Conservation (phyloP, 1,284 basidiomycete species). For the Malassezia pachydermatis region DNA sequence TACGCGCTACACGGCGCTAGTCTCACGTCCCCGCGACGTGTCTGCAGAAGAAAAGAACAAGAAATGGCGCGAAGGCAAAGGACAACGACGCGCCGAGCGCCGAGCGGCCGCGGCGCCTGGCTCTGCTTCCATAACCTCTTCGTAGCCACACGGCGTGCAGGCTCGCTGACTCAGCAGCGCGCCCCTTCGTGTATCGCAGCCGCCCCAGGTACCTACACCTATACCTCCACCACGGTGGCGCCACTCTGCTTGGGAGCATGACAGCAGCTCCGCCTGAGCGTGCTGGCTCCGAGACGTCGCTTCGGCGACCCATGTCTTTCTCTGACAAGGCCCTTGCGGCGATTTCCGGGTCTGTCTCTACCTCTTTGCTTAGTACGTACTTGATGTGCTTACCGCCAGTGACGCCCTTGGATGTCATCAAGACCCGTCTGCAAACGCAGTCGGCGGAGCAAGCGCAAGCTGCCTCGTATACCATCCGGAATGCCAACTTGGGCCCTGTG, state of each 20-base stretch:
- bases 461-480: slow-evolving; percentile 1
- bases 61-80: slow-evolving; percentile 21
- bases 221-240: background rate
- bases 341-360: slow-evolving; percentile 66
- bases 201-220: background rate
- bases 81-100: slow-evolving; percentile 19
- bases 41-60: slow-evolving; percentile 20
- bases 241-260: background rate
- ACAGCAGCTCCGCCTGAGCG: background rate
- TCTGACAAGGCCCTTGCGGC: slow-evolving; percentile 63
- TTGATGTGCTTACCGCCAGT: too few species aligned
- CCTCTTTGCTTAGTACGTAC: slow-evolving; percentile 69
- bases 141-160: background rate
- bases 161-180: background rate
- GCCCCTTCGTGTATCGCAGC: background rate
- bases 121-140: background rate
- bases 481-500: background rate
- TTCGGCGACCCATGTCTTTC: background rate
- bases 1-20: slow-evolving; percentile 15
- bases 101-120: background rate
- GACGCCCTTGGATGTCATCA: slow-evolving; percentile 89
- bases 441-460: slow-evolving; percentile 4
- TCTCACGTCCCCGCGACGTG: slow-evolving; percentile 19
- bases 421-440: slow-evolving; percentile 81
- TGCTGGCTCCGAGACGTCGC: background rate